Conservation (phyloP, 2,329 filamentous ascomycete genomes). For the Sphaerulina populicola region DNA sequence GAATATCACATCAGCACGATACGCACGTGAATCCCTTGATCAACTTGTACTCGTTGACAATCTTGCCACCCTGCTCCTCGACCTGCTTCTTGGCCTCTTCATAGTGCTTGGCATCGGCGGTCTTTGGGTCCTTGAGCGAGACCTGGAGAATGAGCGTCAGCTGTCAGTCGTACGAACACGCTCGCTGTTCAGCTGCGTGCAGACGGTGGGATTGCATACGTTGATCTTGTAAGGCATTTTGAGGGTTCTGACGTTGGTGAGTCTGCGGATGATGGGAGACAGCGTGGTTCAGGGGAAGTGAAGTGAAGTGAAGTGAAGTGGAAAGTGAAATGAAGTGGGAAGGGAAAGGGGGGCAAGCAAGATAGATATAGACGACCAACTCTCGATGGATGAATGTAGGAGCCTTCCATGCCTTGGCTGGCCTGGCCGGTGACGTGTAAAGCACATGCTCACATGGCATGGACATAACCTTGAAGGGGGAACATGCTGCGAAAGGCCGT, state of each 20-base stretch:
- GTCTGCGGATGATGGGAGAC: constrained; percentile 6
- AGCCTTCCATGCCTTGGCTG: not conserved
- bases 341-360: not conserved
- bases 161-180: not conserved
- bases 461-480: too few relatives aligned
- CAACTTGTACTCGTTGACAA: constrained; percentile 72
- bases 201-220: constrained; percentile 11
- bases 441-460: constrained; percentile 3
- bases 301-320: not conserved
- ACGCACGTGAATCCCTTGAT: constrained; percentile 92
- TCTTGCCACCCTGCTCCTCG: constrained; percentile 67
- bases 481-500: too few relatives aligned
- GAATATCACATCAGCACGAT: not conserved
- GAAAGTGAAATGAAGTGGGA: not conserved
- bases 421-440: constrained; percentile 2
- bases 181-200: not conserved
- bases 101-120: constrained; percentile 58
- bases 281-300: not conserved
- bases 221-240: constrained; percentile 27
- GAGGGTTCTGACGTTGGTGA: constrained; percentile 5
- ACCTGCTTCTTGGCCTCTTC: constrained; percentile 70
- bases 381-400: not conserved
- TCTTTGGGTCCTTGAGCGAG: constrained; percentile 55
- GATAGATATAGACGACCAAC: not conserved
- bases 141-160: constrained; percentile 50